A percentile compares a stretch with the other conserved stretches of the same genome.
phyloP scores from a whole-genome alignment of 2,329 filamentous ascomycete species.

The Graphiopsis chlorocephala region DNA sequence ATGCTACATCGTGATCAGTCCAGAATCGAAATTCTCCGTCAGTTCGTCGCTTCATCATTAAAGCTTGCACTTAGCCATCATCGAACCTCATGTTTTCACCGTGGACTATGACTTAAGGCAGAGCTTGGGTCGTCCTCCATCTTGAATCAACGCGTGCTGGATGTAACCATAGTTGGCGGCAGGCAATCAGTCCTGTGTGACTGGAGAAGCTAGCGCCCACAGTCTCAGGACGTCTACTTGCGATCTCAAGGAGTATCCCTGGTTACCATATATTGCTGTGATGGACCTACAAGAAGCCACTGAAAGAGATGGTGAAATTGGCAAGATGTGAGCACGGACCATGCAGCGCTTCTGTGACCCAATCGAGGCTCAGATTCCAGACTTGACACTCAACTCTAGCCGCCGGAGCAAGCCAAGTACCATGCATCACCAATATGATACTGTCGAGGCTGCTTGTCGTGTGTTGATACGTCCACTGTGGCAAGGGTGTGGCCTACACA shows the following conservation, averaged over 20 bases:
- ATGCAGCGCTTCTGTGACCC: neutral
- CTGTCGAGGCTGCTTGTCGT: neutral
- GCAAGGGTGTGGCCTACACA: neutral
- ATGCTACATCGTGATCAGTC: neutral
- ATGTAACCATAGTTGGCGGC: neutral
- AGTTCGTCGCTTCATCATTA: neutral
- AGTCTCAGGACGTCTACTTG: neutral
- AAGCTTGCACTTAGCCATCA: neutral
- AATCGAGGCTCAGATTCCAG: neutral
- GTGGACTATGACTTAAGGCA: neutral
- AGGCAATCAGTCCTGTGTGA: neutral
- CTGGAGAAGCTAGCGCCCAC: neutral
- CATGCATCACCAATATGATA: neutral
- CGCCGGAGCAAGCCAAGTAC: slow-evolving; percentile 12
- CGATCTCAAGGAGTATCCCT: neutral
- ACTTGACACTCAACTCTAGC: slow-evolving; percentile 11
- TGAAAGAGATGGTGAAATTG: neutral
- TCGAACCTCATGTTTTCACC: neutral
- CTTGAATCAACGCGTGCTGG: neutral
- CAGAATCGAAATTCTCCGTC: neutral
- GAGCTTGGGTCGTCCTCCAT: neutral
- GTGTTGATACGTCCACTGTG: neutral
- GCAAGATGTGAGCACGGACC: slow-evolving; percentile 7
- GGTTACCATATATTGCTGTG: neutral
- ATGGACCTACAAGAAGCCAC: neutral